A percentile compares a stretch with the other conserved stretches of the same genome.
These are phyloP conservation scores for Oxytropis ochrocephala DNA, from an alignment of 306 rosid genomes.

Conservation along the genomic window DNA sequence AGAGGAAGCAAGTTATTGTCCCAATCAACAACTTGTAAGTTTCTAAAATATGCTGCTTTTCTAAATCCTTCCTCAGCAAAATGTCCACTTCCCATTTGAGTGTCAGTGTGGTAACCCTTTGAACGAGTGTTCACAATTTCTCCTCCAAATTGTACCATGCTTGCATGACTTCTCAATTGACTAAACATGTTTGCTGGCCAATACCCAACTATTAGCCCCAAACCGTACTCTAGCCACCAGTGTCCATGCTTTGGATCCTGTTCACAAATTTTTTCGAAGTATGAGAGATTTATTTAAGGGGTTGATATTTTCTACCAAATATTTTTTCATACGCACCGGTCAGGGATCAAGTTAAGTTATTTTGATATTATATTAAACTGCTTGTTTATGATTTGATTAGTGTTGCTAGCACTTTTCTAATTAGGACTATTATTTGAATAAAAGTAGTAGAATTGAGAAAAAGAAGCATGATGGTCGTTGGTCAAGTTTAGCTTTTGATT, in stretches of 20 bases:
- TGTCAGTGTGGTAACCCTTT: conserved; percentile 78
- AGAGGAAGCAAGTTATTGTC: conserved; percentile 89
- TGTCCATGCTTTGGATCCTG: conserved; percentile 98
- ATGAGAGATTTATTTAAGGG: too few species aligned
- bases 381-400: too few species aligned
- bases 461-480: not conserved
- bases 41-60: conserved; percentile 93
- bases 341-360: too few species aligned
- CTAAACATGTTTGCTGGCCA: conserved; percentile 95
- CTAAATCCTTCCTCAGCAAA: conserved; percentile 87
- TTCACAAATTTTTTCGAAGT: conserved; percentile 1
- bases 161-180: conserved; percentile 82
- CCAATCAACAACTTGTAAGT: conserved; percentile 88
- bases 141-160: conserved; percentile 96
- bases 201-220: conserved; percentile 79
- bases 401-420: too few species aligned
- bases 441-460: not conserved
- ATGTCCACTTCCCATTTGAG: conserved; percentile 99
- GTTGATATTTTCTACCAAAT: too few species aligned
- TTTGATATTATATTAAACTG: too few species aligned
- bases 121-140: conserved; percentile 78
- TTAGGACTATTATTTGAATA: not conserved
- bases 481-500: conserved; percentile 6
- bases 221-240: conserved; percentile 94
- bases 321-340: too few species aligned